Percentiles rank a stretch among this genome's conserved stretches.
Conservation (phyloP, 2,329 filamentous ascomycete species). For the Pseudogymnoascus sp. region DNA sequence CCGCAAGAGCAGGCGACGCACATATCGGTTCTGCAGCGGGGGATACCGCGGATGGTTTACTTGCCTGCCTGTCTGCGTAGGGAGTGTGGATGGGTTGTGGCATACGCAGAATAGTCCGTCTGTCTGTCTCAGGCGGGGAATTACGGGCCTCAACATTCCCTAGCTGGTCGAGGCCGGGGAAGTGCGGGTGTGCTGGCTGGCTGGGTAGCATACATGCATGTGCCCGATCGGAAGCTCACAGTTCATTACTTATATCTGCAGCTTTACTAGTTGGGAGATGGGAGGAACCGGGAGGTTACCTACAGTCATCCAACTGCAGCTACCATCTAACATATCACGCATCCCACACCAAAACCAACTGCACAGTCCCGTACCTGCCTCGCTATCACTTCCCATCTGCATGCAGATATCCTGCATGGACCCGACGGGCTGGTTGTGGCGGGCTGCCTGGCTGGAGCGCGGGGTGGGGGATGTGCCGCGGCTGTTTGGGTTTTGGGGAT, state of each 20-base stretch:
- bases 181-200: neutral
- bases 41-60: no score
- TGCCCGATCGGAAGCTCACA: neutral
- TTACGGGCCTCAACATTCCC: neutral
- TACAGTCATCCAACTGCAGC: neutral
- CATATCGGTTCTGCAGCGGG: neutral
- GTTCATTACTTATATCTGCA: neutral
- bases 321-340: no score
- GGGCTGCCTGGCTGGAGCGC: neutral
- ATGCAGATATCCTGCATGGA: neutral
- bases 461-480: neutral
- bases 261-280: no score
- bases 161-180: neutral
- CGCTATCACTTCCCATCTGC: neutral
- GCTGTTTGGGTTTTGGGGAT: neutral
- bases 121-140: neutral
- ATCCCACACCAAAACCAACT: no score
- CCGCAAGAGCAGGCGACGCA: neutral
- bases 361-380: neutral
- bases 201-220: neutral
- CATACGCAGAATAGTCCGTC: no score
- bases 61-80: no score
- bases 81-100: no score
- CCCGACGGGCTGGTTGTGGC: constrained; percentile 11
- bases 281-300: neutral